Percentiles rank a stretch among this genome's conserved stretches.
Evolutionary conservation across 202 grass and related monocot species (phyloP).

Genomic region (Zizania palustris): DNA sequence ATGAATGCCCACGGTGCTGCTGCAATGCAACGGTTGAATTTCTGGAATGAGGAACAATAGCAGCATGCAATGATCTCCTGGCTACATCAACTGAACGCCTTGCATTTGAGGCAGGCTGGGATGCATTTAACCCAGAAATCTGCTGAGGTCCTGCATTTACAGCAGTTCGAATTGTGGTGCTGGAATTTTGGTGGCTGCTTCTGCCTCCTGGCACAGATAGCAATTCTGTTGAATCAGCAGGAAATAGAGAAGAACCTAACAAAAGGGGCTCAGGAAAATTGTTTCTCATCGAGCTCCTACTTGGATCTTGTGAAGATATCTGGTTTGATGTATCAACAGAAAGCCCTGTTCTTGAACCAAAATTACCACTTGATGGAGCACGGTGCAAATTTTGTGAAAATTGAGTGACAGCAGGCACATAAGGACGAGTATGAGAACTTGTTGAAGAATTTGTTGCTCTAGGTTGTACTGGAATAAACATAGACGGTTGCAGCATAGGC

Average conservation of each 20-base stretch:
- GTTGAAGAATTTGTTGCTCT: slow-evolving; percentile 27
- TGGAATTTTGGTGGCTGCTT: slow-evolving; percentile 48
- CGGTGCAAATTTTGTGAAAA: slow-evolving; percentile 49
- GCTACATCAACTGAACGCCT: slow-evolving; percentile 43
- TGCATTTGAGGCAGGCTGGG: slow-evolving; percentile 36
- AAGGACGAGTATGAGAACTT: slow-evolving; percentile 41
- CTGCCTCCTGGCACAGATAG: slow-evolving; percentile 38
- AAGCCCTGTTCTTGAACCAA: slow-evolving; percentile 40
- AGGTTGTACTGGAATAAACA: slow-evolving; percentile 52
- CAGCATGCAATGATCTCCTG: slow-evolving; percentile 41
- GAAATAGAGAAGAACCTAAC: slow-evolving; percentile 47
- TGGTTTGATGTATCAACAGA: slow-evolving; percentile 35
- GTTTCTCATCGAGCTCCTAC: slow-evolving; percentile 26
- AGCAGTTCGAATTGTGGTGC: slow-evolving; percentile 39
- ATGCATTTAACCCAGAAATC: slow-evolving; percentile 30
- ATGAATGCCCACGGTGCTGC: slow-evolving; percentile 46
- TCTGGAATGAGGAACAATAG: slow-evolving; percentile 45
- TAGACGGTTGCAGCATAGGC: slow-evolving; percentile 35
- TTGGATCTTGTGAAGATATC: slow-evolving; percentile 40
- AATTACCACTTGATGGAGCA: slow-evolving; percentile 45
- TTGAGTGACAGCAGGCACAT: slow-evolving; percentile 45
- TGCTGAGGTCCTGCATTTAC: slow-evolving; percentile 48
- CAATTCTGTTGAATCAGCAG: slow-evolving; percentile 47
- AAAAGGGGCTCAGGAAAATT: slow-evolving; percentile 46
- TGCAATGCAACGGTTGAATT: slow-evolving; percentile 37